Evolutionary conservation across 1,139 yeast genomes (phyloP).

Genomic region (Taiozyma sp.): DNA sequence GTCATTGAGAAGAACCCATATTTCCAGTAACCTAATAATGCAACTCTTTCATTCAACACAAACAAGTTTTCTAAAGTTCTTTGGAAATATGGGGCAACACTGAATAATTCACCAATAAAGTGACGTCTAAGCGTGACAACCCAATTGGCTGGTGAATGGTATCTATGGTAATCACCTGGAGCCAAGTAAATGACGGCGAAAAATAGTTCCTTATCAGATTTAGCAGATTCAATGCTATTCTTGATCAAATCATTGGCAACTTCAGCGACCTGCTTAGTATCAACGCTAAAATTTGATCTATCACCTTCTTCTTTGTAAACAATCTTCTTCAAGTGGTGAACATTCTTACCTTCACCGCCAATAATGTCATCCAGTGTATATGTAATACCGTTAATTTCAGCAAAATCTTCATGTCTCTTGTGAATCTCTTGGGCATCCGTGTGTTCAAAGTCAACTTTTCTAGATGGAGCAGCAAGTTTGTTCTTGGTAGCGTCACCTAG

Average conservation of each 20-base stretch:
- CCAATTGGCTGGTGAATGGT: slow-evolving; percentile 97
- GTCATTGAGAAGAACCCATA: slow-evolving; percentile 98
- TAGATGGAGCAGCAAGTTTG: slow-evolving; percentile 57
- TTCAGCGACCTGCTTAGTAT: slow-evolving; percentile 24
- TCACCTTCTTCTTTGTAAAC: slow-evolving; percentile 59
- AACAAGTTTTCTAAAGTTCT: slow-evolving; percentile 79
- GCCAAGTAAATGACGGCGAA: slow-evolving; percentile 93
- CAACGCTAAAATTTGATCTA: slow-evolving; percentile 35
- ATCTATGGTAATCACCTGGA: slow-evolving; percentile 98
- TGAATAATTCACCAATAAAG: slow-evolving; percentile 91
- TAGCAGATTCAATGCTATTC: not conserved
- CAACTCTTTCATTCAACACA: slow-evolving; percentile 91
- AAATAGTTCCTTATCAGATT: slow-evolving; percentile 54
- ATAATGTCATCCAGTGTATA: slow-evolving; percentile 66
- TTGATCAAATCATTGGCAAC: slow-evolving; percentile 26
- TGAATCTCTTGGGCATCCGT: slow-evolving; percentile 35
- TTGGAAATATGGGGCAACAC: slow-evolving; percentile 97
- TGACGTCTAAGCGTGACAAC: slow-evolving; percentile 91
- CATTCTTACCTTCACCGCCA: slow-evolving; percentile 39
- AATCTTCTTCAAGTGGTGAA: slow-evolving; percentile 38
- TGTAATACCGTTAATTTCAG: slow-evolving; percentile 68
- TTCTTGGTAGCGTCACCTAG: slow-evolving; percentile 53
- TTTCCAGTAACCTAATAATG: slow-evolving; percentile 92
- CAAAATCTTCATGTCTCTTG: slow-evolving; percentile 68
- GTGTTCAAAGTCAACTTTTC: slow-evolving; percentile 41